These are phyloP conservation scores for Miscanthus sacchariflorus DNA, from an alignment of 202 grass and related monocot species.

Conservation along the genomic window DNA sequence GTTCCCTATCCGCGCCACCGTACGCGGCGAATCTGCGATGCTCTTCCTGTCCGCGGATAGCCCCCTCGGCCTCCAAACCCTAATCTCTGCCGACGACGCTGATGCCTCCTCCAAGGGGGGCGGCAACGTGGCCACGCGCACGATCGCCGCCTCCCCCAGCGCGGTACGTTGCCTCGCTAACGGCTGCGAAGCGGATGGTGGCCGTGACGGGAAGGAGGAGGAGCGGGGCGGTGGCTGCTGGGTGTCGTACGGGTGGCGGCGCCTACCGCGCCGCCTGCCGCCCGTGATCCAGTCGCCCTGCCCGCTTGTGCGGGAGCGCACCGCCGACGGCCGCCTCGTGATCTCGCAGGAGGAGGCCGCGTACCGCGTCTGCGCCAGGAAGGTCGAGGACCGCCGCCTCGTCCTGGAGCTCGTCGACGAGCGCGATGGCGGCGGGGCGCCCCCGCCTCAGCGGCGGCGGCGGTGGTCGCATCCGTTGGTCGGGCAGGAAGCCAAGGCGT, in stretches of 20 bases:
- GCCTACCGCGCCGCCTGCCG: constrained; percentile 42
- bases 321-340: constrained; percentile 49
- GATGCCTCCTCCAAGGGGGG: background rate
- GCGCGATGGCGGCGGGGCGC: background rate
- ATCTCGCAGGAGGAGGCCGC: constrained; percentile 36
- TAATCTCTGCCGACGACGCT: background rate
- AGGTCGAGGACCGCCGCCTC: constrained; percentile 55
- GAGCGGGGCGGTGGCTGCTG: constrained; percentile 44
- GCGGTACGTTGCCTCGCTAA: constrained; percentile 16
- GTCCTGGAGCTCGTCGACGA: constrained; percentile 48
- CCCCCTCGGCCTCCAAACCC: constrained; percentile 38
- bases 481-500: background rate
- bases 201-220: background rate
- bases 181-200: background rate
- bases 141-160: constrained; percentile 32
- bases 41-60: constrained; percentile 8
- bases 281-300: constrained; percentile 56
- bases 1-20: background rate
- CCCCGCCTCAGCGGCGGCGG: background rate
- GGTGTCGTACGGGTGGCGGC: constrained; percentile 59
- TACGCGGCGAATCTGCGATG: constrained; percentile 32
- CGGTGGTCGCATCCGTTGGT: background rate
- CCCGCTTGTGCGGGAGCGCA: constrained; percentile 49
- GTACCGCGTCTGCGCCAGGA: constrained; percentile 35
- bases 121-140: constrained; percentile 40